phyloP scores from a whole-genome alignment of 768 basidiomycete species.

The Lyophyllum atratum region DNA sequence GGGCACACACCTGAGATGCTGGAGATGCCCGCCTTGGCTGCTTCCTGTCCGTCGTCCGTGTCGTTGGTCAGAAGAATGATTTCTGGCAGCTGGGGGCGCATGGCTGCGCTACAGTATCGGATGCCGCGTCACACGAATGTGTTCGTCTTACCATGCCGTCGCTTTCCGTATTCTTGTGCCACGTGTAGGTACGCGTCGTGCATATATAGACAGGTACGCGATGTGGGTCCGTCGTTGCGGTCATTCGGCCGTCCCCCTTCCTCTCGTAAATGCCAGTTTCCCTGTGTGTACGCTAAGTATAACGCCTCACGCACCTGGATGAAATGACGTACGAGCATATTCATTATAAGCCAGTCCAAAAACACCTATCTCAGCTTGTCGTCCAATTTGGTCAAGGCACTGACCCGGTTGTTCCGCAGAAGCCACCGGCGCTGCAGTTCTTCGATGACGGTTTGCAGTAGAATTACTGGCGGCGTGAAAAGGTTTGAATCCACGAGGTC shows the following conservation, averaged over 20 bases:
- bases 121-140: conserved; percentile 57
- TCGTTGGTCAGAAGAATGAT: conserved; percentile 91
- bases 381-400: conserved; percentile 79
- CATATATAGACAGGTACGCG: neutral
- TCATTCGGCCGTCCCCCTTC: conserved; percentile 89
- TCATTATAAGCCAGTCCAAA: too few species aligned
- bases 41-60: conserved; percentile 77
- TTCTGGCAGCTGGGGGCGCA: conserved; percentile 45
- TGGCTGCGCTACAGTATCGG: conserved; percentile 56
- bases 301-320: neutral
- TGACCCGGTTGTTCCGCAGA: conserved; percentile 91
- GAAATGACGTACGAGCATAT: conserved; percentile 64
- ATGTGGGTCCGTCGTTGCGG: conserved; percentile 85
- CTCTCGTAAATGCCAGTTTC: conserved; percentile 79
- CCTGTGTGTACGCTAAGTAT: conserved; percentile 36
- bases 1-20: conserved; percentile 58
- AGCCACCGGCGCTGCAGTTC: conserved; percentile 95
- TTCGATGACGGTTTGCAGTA: conserved; percentile 94
- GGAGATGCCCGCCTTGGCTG: conserved; percentile 61
- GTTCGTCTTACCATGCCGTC: conserved; percentile 82
- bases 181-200: neutral
- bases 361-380: conserved; percentile 85
- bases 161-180: conserved; percentile 84
- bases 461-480: conserved; percentile 78
- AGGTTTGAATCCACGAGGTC: conserved; percentile 83